Evolutionary conservation across 768 basidiomycete genomes (phyloP), one percentile per base, ranked within the genome.

Genomic region (Boletus fagicola): DNA sequence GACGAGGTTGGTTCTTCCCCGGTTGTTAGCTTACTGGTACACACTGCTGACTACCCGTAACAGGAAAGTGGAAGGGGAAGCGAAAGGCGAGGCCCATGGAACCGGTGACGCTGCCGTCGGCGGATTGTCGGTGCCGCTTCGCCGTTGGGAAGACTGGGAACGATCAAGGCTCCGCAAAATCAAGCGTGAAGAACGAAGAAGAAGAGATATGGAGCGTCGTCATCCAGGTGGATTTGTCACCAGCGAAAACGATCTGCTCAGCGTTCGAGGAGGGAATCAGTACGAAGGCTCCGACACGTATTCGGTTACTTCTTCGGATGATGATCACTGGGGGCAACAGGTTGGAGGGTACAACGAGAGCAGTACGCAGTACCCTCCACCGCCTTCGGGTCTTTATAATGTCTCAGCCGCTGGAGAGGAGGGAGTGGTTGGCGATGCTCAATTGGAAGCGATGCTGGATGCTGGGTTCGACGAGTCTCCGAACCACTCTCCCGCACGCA

Each of bases 71-170:
- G 93, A 89, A 72, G 97, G 97, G 20, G 97, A 98, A 74, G 78
- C 71, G 11, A 92, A 92, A 66, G 85, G 78, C 33, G 82, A 86
- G 60, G 90, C 83, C 3, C 95, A 98, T 65, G 91, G 84, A 20
- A 82, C 79, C 15, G 87, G 84, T 15, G 81, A 80, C 18, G 80
- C 79, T 26, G 74, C 75, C 7, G 69, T 77, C 46, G 78, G 77
- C 51, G 83, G 81, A 6, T 72, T 79, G 43, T 83, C 82, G 0
- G 84, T 98, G n/a, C 94, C 97, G 0, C 75, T 98, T 69, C 85
- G 96, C n/a, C 83, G 96, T 49, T 99, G 97, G 97, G 97, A 98
- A 74, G 96, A 99, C 65, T 99, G 96, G 97, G 97, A 99, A 68
- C 85, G 94, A 24, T 96, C 94, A 26, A 82, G 97, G 44, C 78